Percentiles rank a stretch among this genome's conserved stretches.
phyloP scores from a whole-genome alignment of 1,139 yeast species.

The Nakaseomyces delphensis region DNA sequence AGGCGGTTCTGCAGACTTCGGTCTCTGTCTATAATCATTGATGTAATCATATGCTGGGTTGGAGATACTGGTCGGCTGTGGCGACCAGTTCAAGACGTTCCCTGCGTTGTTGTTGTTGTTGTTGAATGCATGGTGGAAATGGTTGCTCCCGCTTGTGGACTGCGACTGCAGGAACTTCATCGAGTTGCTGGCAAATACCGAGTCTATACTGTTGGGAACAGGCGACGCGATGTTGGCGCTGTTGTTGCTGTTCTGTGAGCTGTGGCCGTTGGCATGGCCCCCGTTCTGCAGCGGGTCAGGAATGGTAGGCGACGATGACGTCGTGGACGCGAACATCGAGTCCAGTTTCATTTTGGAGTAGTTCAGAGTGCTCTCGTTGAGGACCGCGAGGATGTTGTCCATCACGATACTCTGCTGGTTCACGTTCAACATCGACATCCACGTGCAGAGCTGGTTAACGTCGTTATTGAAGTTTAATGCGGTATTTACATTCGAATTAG shows the following conservation, averaged over 20 bases:
- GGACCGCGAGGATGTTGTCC: conserved; percentile 46
- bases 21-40: conserved; percentile 29
- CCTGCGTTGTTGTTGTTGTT: neutral
- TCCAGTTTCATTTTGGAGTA: conserved; percentile 37
- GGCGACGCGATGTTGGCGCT: conserved; percentile 13
- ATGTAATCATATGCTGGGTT: conserved; percentile 24
- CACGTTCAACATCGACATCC: conserved; percentile 51
- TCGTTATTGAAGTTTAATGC: conserved; percentile 37
- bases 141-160: conserved; percentile 6
- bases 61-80: conserved; percentile 20
- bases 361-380: conserved; percentile 42
- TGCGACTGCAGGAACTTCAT: conserved; percentile 10
- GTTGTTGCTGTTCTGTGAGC: conserved; percentile 8
- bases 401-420: conserved; percentile 52
- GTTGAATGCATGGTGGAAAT: conserved; percentile 3
- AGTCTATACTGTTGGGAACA: conserved; percentile 16
- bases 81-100: conserved; percentile 21
- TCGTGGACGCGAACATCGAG: conserved; percentile 19
- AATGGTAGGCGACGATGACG: conserved; percentile 1
- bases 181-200: conserved; percentile 14
- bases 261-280: conserved; percentile 5
- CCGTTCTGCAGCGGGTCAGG: conserved; percentile 2
- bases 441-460: conserved; percentile 45
- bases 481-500: conserved; percentile 16
- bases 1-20: conserved; percentile 38